Evolutionary conservation across 169 alveolate genomes (phyloP), one percentile per base, ranked within the genome.

Genomic region (Plasmodium gaboni): DNA sequence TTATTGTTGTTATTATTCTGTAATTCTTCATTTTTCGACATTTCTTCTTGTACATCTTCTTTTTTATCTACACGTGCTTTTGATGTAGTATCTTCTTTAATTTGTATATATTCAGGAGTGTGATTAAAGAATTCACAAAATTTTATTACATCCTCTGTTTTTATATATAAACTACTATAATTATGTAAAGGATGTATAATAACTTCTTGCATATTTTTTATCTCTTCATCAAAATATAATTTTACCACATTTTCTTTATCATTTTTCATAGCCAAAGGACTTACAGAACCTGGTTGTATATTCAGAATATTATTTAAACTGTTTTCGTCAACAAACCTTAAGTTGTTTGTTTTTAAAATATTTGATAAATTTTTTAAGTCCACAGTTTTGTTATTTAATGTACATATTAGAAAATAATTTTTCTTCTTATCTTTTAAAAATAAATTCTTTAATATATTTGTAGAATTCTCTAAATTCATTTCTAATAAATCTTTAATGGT

Each of bases 291-390:
- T 44, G 93, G 95, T 9, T 64, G 42, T 55, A 94, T 92, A 28
- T 92, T 91, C 9, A 93, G 85, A 50, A 94, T 85, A 46, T 63
- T 88, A 72, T 76, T 92, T 86, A 95, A 91, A 42, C 70, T 59
- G 63, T 90, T 92, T 64, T 92, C 96, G 63, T 94, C 97, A 1
- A 93, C 97, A 74, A 95, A 78, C 13, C 96, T 93, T 72, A 95
- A 86, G 46, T 92, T 92, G 65, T 88, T 73, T n/a, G 95, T 95
- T 2, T 93, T 89, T 59, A 95, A 88, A 42, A 63, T 64, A 73
- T 80, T 76, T 69, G 93, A 78, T 24, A 95, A 70, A 74, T 80
- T 71, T 70, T 93, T 94, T 86, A 94, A 70, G 42, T 94, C 94
- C 9, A 92, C 78, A 32, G 70, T 67, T 59, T 92, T 92, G 93